A percentile compares a stretch with the other conserved stretches of the same genome.
Conservation (phyloP, 2,329 filamentous ascomycete genomes). For the Didymella segeticola region DNA sequence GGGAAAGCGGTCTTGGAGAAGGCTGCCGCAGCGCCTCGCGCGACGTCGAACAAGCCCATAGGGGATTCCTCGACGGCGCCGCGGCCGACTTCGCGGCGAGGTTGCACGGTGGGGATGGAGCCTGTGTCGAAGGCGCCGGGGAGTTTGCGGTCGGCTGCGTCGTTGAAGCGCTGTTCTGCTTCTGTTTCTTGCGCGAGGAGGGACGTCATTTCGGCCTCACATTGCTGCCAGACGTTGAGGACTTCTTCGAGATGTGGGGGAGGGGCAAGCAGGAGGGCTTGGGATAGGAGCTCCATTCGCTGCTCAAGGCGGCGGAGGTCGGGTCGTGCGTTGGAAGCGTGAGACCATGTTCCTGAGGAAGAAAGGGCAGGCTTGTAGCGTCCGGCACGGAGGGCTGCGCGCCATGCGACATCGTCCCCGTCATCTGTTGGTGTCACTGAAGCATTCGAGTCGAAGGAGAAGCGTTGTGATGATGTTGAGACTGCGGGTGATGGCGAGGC, state of each 20-base stretch:
- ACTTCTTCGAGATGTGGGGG: slow-evolving; percentile 74
- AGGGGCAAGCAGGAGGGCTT: slow-evolving; percentile 77
- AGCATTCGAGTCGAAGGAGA: slow-evolving; percentile 25
- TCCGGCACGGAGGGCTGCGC: slow-evolving; percentile 78
- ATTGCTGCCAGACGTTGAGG: slow-evolving; percentile 75
- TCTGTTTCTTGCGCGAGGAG: slow-evolving; percentile 71
- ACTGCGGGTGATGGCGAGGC: slow-evolving; percentile 34
- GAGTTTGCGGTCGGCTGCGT: slow-evolving; percentile 64
- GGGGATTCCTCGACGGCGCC: slow-evolving; percentile 57
- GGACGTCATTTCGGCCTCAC: slow-evolving; percentile 76
- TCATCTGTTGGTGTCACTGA: slow-evolving; percentile 30
- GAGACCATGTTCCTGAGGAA: slow-evolving; percentile 47
- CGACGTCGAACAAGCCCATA: slow-evolving; percentile 61
- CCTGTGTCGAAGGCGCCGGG: slow-evolving; percentile 54
- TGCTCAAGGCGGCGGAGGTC: slow-evolving; percentile 75
- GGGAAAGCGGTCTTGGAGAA: slow-evolving; percentile 58
- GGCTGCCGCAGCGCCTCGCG: slow-evolving; percentile 56
- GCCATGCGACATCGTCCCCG: slow-evolving; percentile 76
- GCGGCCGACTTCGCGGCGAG: slow-evolving; percentile 51
- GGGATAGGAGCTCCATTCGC: slow-evolving; percentile 78
- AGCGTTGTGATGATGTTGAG: slow-evolving; percentile 31
- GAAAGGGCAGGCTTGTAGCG: slow-evolving; percentile 63
- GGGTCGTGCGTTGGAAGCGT: slow-evolving; percentile 58
- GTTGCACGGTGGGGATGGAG: slow-evolving; percentile 44
- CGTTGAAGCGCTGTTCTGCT: slow-evolving; percentile 74